Evolutionary conservation across 306 rosid species (phyloP), one percentile per base, ranked within the genome.

Genomic region (Canavalia ensiformis): DNA sequence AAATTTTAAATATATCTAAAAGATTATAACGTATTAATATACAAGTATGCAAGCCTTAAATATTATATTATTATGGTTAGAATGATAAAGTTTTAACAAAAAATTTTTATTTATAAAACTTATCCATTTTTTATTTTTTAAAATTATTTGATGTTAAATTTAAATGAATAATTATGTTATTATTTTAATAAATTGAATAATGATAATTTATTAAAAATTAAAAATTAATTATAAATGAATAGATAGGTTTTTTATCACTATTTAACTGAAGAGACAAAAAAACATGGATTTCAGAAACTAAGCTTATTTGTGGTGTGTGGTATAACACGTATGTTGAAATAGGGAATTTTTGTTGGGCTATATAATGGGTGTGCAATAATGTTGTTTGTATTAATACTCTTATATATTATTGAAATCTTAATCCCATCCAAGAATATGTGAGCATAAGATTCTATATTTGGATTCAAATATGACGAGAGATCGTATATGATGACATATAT

Each of bases 401-500:
- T 18, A 7, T 9, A 18, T 42, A 6, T 3, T 51, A 52, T 8
- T 18, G 25, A 45, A n/a, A 54, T 66, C 33, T 52, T 64, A 33
- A 74, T 66, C 64, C 1, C 54, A 46, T 45, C 85, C 72, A 31
- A 35, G 41, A 66, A 65, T 55, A 74, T 66, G 67, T 35, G 66
- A 13, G 82, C 8, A 59, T 39, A 46, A 68, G 66, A 56, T 57
- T 74, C 55, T 30, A 56, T 51, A 51, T 55, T 58, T 55, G 42
- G 39, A 74, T 25, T 56, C 30, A 45, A 65, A 28, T 56, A 74
- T 18, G 25, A 78, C 41, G 4, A 33, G 41, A 47, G 55, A 64
- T 65, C 44, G 9, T 29, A 18, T 45, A 80, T 39, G 2, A 44
- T 52, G 55, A 37, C 59, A 52, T 25, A 11, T 34, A 10, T 10